Evolutionary conservation across 2,329 filamentous ascomycete genomes (phyloP).

Genomic region (Penicillium sp.): DNA sequence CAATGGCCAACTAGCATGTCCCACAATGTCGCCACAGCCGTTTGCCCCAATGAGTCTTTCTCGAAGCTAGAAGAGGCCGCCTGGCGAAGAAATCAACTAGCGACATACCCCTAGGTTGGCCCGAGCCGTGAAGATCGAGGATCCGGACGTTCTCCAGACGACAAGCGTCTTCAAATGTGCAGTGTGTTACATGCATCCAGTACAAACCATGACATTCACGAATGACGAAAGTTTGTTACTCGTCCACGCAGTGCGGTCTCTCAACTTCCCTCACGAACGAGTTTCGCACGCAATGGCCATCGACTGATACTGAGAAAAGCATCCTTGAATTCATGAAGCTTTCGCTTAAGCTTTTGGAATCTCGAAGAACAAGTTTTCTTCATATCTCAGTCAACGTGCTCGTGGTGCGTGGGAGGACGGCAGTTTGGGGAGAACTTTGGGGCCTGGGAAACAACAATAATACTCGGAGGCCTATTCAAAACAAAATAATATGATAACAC

Average conservation of each 20-base stretch:
- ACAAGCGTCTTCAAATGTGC: not conserved
- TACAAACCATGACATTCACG: not conserved
- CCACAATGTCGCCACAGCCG: too few relatives aligned
- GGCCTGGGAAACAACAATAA: not conserved
- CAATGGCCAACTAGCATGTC: too few relatives aligned
- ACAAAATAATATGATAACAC: not conserved
- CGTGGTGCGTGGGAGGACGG: not conserved
- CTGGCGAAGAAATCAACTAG: too few relatives aligned
- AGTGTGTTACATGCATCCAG: not conserved
- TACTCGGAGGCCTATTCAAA: not conserved
- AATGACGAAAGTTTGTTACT: not conserved
- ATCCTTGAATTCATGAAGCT: too few relatives aligned
- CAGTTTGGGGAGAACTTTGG: not conserved
- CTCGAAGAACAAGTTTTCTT: not conserved
- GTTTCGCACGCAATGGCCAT: too few relatives aligned
- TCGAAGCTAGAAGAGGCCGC: too few relatives aligned
- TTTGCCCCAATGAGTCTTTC: too few relatives aligned
- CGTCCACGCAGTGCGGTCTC: not conserved
- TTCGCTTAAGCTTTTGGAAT: too few relatives aligned
- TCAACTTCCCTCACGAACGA: too few relatives aligned
- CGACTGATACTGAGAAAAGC: too few relatives aligned
- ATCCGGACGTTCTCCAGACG: not conserved
- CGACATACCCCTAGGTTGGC: not conserved
- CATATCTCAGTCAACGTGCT: not conserved
- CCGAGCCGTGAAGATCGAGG: not conserved